phyloP scores from a whole-genome alignment of 2,329 filamentous ascomycete species.

The Pyrenochaeta sp. region DNA sequence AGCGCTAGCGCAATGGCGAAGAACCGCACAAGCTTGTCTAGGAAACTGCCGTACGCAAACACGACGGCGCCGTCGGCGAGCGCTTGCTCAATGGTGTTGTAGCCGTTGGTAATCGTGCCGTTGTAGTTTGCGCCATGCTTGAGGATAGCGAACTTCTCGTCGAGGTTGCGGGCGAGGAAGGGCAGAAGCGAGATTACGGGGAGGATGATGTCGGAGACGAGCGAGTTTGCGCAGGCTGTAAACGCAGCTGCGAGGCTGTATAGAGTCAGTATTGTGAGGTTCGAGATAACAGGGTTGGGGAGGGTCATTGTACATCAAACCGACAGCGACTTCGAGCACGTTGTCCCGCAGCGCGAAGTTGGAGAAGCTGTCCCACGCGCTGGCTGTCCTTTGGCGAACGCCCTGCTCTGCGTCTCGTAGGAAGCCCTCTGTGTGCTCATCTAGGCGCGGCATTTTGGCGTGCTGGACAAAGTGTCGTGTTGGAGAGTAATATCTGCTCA shows the following conservation, averaged over 20 bases:
- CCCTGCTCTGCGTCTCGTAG: slow-evolving; percentile 60
- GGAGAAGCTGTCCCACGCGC: slow-evolving; percentile 69
- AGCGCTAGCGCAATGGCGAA: slow-evolving; percentile 70
- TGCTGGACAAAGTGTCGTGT: background rate
- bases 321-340: slow-evolving; percentile 78
- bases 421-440: slow-evolving; percentile 48
- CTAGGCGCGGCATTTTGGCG: slow-evolving; percentile 38
- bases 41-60: slow-evolving; percentile 75
- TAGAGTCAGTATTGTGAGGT: background rate
- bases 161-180: slow-evolving; percentile 74
- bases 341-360: slow-evolving; percentile 80
- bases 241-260: slow-evolving; percentile 73
- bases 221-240: slow-evolving; percentile 74
- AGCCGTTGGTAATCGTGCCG: slow-evolving; percentile 58
- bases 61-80: slow-evolving; percentile 76
- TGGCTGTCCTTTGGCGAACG: slow-evolving; percentile 54
- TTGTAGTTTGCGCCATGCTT: slow-evolving; percentile 62
- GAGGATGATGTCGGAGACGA: slow-evolving; percentile 75
- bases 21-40: slow-evolving; percentile 73
- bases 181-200: slow-evolving; percentile 74
- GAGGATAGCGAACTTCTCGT: slow-evolving; percentile 77
- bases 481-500: background rate
- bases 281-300: background rate
- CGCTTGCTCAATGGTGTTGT: slow-evolving; percentile 75
- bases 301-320: slow-evolving; percentile 66